Conservation (phyloP, 148 eudicot genomes). For the Persicaria maculosa region DNA sequence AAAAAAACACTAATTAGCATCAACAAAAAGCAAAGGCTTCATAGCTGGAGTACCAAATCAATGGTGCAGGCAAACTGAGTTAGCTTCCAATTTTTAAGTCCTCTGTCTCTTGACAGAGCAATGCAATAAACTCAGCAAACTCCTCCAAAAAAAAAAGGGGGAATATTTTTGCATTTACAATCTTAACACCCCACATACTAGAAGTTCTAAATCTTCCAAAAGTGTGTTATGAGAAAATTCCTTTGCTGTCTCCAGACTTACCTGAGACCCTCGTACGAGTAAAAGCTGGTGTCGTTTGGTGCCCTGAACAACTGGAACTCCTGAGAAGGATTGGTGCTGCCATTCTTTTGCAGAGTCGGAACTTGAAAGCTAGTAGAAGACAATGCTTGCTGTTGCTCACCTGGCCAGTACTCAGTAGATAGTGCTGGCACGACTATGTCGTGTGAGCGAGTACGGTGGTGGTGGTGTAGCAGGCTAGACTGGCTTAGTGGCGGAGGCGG, state of each 20-base stretch:
- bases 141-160: too few species aligned
- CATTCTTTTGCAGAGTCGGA: neutral
- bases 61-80: too few species aligned
- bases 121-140: too few species aligned
- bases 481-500: conserved; percentile 18
- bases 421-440: conserved; percentile 20
- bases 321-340: conserved; percentile 21
- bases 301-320: conserved; percentile 50
- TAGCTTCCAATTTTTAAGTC: too few species aligned
- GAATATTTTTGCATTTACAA: too few species aligned
- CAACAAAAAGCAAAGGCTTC: too few species aligned
- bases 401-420: conserved; percentile 44
- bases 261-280: conserved; percentile 21
- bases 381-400: conserved; percentile 16
- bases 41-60: too few species aligned
- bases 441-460: conserved; percentile 14
- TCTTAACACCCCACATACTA: too few species aligned
- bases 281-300: conserved; percentile 45
- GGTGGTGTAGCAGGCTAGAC: conserved; percentile 13
- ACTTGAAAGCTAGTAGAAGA: conserved; percentile 21
- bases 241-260: neutral
- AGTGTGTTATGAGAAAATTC: too few species aligned
- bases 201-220: too few species aligned
- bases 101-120: too few species aligned
- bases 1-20: too few species aligned